Base-by-base conservation (phyloP, 116 monocot genomes). In the Phalaenopsis hybrid region DNA sequence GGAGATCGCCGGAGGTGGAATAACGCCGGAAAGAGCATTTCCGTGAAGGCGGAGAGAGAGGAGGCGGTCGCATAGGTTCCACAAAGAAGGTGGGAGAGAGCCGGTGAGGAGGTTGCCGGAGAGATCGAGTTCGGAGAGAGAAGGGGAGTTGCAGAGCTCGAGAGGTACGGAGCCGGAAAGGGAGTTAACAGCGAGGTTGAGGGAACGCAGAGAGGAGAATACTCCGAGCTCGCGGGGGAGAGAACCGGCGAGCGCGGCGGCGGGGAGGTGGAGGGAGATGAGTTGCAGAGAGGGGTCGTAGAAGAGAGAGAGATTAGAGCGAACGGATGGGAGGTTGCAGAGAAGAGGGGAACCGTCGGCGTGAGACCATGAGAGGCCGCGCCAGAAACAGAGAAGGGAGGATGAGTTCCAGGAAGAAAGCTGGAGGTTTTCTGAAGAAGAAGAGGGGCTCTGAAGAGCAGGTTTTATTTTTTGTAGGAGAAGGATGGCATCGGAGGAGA, bases 351-450 rank as follows among this genome's bases (percentile, higher is more conserved):
- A 33, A 41, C 78, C 84, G 70, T 81, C 84, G 80, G 86, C 31
- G 76, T 77, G 70, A 50, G 90, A 65, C 92, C 90, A 96, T 5
- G 46, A 80, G 79, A 96, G 90, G 82, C 96, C 96, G 5, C 94
- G 80, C 96, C 96, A 96, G n/a, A 75, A 86, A 88, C 96, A 96
- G 77, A 96, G 89, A 15, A 92, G 94, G 13, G 82, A 10, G 21
- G 96, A 94, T 46, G 80, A 1, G 89, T 91, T 93, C 96, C 96
- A 96, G 3, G 92, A 85, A 55, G 94, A 86, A 41, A 96, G 92
- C 86, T 96, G 81, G 33, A 87, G 57, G 88, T 96, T 96, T 45
- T 81, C 46, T 8, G 46, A 41, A 5, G 37, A 37, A 37, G 81
- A 46, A 44, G 83, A 1, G 45, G 76, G 17, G 18, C 91, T 91